Evolutionary conservation across 164 flowering plant species (phyloP).

Genomic region (grape (Vitis vinifera)): DNA sequence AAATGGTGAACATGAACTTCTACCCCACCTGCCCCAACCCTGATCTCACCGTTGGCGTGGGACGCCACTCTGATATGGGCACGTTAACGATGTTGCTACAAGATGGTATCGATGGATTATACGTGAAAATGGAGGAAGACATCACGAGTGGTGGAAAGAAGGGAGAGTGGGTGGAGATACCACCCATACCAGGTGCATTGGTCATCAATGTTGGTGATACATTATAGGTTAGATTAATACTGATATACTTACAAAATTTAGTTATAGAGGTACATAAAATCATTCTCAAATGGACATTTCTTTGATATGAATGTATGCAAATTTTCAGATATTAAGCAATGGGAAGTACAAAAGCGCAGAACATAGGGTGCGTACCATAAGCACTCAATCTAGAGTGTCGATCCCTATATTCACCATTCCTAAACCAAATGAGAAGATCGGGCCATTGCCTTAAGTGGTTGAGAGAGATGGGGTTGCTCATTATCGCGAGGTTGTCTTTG

Average conservation of each 20-base stretch:
- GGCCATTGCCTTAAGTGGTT: conserved; percentile 34
- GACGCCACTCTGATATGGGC: conserved; percentile 49
- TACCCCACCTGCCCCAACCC: conserved; percentile 51
- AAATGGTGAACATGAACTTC: conserved; percentile 39
- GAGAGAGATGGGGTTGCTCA: conserved; percentile 30
- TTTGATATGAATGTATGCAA: neutral
- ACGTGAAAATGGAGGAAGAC: conserved; percentile 23
- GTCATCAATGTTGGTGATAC: conserved; percentile 48
- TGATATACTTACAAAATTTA: no score
- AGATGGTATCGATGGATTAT: no score
- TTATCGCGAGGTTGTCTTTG: conserved; percentile 28
- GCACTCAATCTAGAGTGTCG: conserved; percentile 34
- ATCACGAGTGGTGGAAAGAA: conserved; percentile 9
- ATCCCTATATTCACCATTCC: conserved; percentile 34
- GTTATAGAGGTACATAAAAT: no score
- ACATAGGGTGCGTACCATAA: conserved; percentile 41
- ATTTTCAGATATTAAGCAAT: conserved; percentile 40
- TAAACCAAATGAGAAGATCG: conserved; percentile 22
- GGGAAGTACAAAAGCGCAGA: conserved; percentile 49
- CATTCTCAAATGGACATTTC: no score
- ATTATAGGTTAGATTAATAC: no score
- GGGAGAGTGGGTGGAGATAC: conserved; percentile 44
- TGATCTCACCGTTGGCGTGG: conserved; percentile 46
- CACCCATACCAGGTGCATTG: conserved; percentile 42
- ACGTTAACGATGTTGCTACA: conserved; percentile 23